A percentile compares a stretch with the other conserved stretches of the same genome.
Conservation (phyloP, 2,329 filamentous ascomycete species). For the Xylaria sp. region DNA sequence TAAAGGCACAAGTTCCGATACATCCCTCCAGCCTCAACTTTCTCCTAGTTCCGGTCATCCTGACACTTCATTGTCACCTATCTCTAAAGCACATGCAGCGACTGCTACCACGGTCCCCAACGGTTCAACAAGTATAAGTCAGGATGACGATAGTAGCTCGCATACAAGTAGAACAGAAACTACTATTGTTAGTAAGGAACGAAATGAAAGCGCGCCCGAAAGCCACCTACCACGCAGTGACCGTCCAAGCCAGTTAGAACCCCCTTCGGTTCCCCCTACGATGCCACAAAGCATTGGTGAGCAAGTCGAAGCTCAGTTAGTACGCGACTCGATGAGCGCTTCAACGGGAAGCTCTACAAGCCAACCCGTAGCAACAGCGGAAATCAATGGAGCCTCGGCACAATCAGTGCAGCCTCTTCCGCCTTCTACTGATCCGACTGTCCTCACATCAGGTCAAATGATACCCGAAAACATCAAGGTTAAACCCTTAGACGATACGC, state of each 20-base stretch:
- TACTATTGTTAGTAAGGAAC: constrained; percentile 13
- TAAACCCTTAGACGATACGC: background rate
- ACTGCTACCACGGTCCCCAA: constrained; percentile 76
- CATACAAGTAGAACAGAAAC: constrained; percentile 60
- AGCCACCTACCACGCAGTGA: constrained; percentile 40
- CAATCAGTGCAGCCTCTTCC: background rate
- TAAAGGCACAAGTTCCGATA: constrained; percentile 36
- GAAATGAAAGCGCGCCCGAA: constrained; percentile 12
- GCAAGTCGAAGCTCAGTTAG: constrained; percentile 38
- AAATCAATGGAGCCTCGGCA: background rate
- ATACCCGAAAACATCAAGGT: background rate
- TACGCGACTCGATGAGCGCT: constrained; percentile 32
- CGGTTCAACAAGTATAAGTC: constrained; percentile 77
- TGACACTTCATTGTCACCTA: constrained; percentile 64
- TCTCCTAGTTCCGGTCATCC: constrained; percentile 52
- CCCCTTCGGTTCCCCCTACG: constrained; percentile 8
- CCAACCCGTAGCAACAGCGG: constrained; percentile 6
- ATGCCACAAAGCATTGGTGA: constrained; percentile 37
- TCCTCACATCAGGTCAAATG: background rate
- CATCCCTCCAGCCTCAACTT: constrained; percentile 50
- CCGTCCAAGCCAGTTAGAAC: constrained; percentile 29
- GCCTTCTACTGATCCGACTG: background rate
- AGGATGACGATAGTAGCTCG: constrained; percentile 72
- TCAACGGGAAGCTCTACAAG: constrained; percentile 14
- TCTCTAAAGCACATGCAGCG: constrained; percentile 77